A percentile compares a stretch with the other conserved stretches of the same genome.
These are phyloP conservation scores for Flueggea neowawraea DNA, from an alignment of 441 rosid species.

Conservation along the genomic window DNA sequence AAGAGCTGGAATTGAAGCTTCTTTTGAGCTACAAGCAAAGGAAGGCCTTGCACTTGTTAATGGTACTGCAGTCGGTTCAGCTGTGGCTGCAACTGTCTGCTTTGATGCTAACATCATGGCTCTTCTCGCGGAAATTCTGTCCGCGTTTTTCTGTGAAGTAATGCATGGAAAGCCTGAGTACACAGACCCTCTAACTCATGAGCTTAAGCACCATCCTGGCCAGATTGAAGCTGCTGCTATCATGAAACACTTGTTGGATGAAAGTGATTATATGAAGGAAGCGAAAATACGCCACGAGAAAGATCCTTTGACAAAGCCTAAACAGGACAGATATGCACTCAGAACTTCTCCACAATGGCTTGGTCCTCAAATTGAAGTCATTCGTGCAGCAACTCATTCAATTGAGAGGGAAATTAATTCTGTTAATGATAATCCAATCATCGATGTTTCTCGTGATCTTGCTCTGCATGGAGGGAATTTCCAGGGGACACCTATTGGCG, in stretches of 20 bases:
- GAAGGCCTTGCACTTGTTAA: slow-evolving; percentile 44
- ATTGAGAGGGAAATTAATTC: slow-evolving; percentile 48
- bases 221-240: slow-evolving; percentile 40
- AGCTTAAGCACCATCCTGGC: slow-evolving; percentile 43
- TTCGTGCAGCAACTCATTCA: slow-evolving; percentile 44
- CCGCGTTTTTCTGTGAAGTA: slow-evolving; percentile 55
- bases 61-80: slow-evolving; percentile 44
- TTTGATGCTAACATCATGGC: slow-evolving; percentile 50
- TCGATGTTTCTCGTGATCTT: slow-evolving; percentile 27
- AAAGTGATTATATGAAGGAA: slow-evolving; percentile 47
- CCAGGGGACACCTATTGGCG: slow-evolving; percentile 42
- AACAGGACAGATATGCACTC: slow-evolving; percentile 49
- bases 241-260: slow-evolving; percentile 34
- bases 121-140: slow-evolving; percentile 43
- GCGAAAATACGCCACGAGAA: slow-evolving; percentile 41
- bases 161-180: slow-evolving; percentile 56
- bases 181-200: slow-evolving; percentile 31
- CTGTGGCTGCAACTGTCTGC: slow-evolving; percentile 37
- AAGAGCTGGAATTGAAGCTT: slow-evolving; percentile 30
- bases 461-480: slow-evolving; percentile 49
- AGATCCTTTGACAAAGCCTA: slow-evolving; percentile 47
- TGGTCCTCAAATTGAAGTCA: slow-evolving; percentile 54
- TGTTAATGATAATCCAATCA: slow-evolving; percentile 32
- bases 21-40: slow-evolving; percentile 38
- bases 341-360: slow-evolving; percentile 62